Evolutionary conservation across 768 basidiomycete genomes (phyloP), one percentile per base, ranked within the genome.

Genomic region (Clitopilus passeckerianus): DNA sequence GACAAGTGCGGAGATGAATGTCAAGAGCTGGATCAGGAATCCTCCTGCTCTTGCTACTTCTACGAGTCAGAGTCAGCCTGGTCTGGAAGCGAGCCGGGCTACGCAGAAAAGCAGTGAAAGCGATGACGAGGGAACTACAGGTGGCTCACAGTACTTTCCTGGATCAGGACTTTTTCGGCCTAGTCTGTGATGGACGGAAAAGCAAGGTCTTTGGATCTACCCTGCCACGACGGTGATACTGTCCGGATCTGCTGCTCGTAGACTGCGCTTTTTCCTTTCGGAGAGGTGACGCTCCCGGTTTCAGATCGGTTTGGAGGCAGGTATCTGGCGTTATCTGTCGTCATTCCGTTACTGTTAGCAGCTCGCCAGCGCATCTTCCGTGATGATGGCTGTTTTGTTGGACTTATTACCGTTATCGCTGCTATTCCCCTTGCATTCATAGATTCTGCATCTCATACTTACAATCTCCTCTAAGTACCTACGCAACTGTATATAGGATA

Each of bases 1-100:
- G 64, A 72, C 70, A 43, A 77, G 74, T 62, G 69, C 73, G 27
- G 77, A 76, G 67, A 58, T 77, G 65, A 76, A 77, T 59, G 75
- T 74, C 75, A 78, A 77, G 68, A 76, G 71, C 52, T 67, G 67
- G 60, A 65, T 68, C 27, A 33, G 62, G 68, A 74, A 66, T 60
- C 65, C 63, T 56, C 41, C 56, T 63, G 18, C 61, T 53, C 44
- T 65, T 57, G 12, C 63, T 60, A 53, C 62, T 58, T 59, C 61
- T 33, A 24, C 33, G 1, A 57, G 46, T 18, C 52, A 24, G 1
- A 57, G 46, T 18, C 52, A 24, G 44, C 54, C 53, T 27, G 61
- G 53, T 6, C 53, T 61, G 22, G 53, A 52, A 57, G 34, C 54
- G 20, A 22, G 33, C 53, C 16, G 2, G 35, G 57, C 41, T 24